Conservation (phyloP, 495 filamentous ascomycete genomes). For the Penicillium longicatenatum region DNA sequence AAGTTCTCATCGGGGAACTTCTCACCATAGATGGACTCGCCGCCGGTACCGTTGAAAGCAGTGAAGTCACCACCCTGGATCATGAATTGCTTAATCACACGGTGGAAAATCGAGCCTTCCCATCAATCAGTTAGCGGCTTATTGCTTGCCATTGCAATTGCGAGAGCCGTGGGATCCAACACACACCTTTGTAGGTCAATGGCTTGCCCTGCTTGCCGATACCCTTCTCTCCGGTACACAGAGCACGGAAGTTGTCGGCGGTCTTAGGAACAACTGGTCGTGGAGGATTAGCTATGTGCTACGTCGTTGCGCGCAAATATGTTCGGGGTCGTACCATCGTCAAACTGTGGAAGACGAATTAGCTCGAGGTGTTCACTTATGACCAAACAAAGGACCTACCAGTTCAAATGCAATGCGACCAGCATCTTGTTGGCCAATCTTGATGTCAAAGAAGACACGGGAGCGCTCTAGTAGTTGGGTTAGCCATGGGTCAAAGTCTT, state of each 20-base stretch:
- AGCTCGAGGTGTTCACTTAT: slow-evolving; percentile 18
- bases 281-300: slow-evolving; percentile 20
- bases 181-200: slow-evolving; percentile 64
- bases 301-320: neutral
- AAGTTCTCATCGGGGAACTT: slow-evolving; percentile 99
- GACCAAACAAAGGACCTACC: slow-evolving; percentile 45
- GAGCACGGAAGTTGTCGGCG: slow-evolving; percentile 88
- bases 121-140: slow-evolving; percentile 6
- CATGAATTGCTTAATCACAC: slow-evolving; percentile 99
- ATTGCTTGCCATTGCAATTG: neutral
- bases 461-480: slow-evolving; percentile 50
- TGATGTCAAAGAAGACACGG: slow-evolving; percentile 88
- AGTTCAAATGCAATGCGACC: slow-evolving; percentile 84
- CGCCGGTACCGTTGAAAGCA: slow-evolving; percentile 90
- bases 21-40: slow-evolving; percentile 96
- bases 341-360: slow-evolving; percentile 54
- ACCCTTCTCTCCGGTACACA: slow-evolving; percentile 93
- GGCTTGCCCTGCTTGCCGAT: slow-evolving; percentile 83
- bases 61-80: slow-evolving; percentile 99
- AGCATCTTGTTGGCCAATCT: slow-evolving; percentile 67
- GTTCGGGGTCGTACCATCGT: slow-evolving; percentile 59
- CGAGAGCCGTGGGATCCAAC: slow-evolving; percentile 5
- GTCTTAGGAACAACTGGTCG: slow-evolving; percentile 82
- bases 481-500: slow-evolving; percentile 18
- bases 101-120: slow-evolving; percentile 83